phyloP scores from a whole-genome alignment of 768 basidiomycete genomes.

The Crassisporium funariophilum region DNA sequence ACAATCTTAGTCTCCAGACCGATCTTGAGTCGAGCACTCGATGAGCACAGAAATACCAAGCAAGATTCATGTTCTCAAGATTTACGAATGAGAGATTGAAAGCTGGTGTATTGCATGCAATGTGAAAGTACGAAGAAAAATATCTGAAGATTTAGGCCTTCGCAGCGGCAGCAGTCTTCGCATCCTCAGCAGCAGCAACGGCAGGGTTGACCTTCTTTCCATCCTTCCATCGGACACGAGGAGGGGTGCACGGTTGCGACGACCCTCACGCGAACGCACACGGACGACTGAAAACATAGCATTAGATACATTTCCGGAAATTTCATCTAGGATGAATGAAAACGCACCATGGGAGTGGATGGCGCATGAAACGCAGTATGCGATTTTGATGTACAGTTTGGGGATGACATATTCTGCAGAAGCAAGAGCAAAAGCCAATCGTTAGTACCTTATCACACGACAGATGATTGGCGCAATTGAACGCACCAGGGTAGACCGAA shows the following conservation, averaged over 20 bases:
- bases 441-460: constrained; percentile 2
- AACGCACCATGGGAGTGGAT: constrained; percentile 96
- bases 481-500: constrained; percentile 85
- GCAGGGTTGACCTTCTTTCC: constrained; percentile 96
- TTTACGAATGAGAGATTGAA: constrained; percentile 10
- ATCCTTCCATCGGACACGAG: constrained; percentile 93
- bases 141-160: constrained; percentile 46
- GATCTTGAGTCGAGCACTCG: too few species aligned
- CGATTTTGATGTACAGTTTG: constrained; percentile 98
- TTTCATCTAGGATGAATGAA: constrained; percentile 2
- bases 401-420: constrained; percentile 98
- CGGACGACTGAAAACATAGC: constrained; percentile 78
- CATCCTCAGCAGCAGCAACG: constrained; percentile 90
- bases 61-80: too few species aligned
- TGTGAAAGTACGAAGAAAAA: constrained; percentile 17
- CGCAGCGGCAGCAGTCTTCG: constrained; percentile 58
- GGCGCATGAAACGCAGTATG: constrained; percentile 98
- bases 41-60: too few species aligned
- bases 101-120: constrained; percentile 6
- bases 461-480: not conserved
- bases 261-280: constrained; percentile 93
- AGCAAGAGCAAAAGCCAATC: constrained; percentile 12
- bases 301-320: not conserved
- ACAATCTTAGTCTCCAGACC: too few species aligned
- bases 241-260: constrained; percentile 98